Evolutionary conservation across 2,329 filamentous ascomycete genomes (phyloP).

Genomic region (Aspergillus pseudotamarii): DNA sequence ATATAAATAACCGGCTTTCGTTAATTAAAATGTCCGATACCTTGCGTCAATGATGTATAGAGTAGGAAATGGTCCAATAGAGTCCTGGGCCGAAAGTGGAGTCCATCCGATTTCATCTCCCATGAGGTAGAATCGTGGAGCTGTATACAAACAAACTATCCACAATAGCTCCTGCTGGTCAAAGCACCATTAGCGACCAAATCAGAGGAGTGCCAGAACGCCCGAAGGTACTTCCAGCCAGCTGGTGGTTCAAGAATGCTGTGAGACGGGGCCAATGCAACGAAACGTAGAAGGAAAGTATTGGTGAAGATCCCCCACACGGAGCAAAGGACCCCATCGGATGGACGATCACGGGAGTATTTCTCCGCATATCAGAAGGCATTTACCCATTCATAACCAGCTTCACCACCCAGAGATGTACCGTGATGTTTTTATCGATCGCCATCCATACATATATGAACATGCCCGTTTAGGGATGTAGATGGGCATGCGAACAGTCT

Average conservation of each 20-base stretch:
- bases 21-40: background rate
- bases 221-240: background rate
- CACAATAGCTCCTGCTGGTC: background rate
- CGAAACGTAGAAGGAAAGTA: background rate
- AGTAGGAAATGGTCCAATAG: background rate
- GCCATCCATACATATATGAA: background rate
- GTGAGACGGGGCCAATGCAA: background rate
- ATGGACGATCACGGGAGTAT: constrained; percentile 15
- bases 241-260: background rate
- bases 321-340: background rate
- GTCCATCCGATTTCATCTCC: background rate
- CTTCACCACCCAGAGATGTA: background rate
- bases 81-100: background rate
- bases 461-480: background rate
- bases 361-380: constrained; percentile 15
- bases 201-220: background rate
- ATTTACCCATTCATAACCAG: background rate
- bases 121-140: constrained; percentile 3
- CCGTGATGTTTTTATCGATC: background rate
- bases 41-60: background rate
- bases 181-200: background rate
- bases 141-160: background rate
- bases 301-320: constrained; percentile 13
- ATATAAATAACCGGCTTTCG: background rate
- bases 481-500: background rate